Conservation (phyloP, 1,284 basidiomycete genomes). For the Ustilago shanxiensis region DNA sequence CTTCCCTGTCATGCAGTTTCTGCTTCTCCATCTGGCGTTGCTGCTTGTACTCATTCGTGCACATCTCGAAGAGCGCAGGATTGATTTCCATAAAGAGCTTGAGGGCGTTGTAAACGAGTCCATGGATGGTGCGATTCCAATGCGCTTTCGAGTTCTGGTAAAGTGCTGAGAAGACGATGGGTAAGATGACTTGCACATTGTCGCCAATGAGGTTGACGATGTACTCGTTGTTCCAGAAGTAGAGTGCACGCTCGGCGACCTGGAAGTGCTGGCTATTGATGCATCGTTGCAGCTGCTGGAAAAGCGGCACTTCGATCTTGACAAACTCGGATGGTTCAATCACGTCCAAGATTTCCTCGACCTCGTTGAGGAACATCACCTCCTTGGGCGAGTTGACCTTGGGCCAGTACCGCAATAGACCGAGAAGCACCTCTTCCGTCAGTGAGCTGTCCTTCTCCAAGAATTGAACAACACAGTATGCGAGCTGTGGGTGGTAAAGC, state of each 20-base stretch:
- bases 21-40: conserved; percentile 73
- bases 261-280: conserved; percentile 99
- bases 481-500: conserved; percentile 96
- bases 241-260: conserved; percentile 71
- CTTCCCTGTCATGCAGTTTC: conserved; percentile 60
- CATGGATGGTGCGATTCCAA: conserved; percentile 99
- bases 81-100: conserved; percentile 99
- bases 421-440: conserved; percentile 95
- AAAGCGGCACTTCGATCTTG: conserved; percentile 93
- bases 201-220: conserved; percentile 99
- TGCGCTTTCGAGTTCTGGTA: conserved; percentile 97
- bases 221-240: conserved; percentile 87
- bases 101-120: conserved; percentile 98
- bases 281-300: conserved; percentile 94
- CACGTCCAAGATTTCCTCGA: conserved; percentile 98
- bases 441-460: conserved; percentile 93
- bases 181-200: conserved; percentile 88
- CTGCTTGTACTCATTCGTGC: conserved; percentile 93
- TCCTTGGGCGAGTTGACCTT: conserved; percentile 99
- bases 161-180: conserved; percentile 97
- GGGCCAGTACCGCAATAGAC: conserved; percentile 96
- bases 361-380: conserved; percentile 99
- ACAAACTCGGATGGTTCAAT: conserved; percentile 96
- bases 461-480: conserved; percentile 99
- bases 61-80: conserved; percentile 92